These are phyloP conservation scores for Rosa multiflora DNA, from an alignment of 306 rosid genomes.

Conservation along the genomic window DNA sequence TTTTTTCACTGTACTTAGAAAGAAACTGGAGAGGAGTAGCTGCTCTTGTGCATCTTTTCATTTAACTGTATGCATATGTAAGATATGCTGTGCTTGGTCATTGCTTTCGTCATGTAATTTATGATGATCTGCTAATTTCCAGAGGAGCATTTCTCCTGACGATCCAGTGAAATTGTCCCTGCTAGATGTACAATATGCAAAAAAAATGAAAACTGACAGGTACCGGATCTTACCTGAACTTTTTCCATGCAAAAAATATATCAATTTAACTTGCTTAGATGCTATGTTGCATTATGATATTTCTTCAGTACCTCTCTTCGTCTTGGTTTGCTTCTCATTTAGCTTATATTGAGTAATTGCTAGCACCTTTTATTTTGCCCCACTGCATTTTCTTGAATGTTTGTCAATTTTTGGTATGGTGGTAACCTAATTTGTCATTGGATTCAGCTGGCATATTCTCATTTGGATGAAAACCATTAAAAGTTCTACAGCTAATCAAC, in stretches of 20 bases:
- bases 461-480: background rate
- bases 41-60: too few species aligned
- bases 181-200: background rate
- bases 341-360: too few species aligned
- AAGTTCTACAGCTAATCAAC: background rate
- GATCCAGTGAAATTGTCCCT: background rate
- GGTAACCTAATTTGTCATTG: background rate
- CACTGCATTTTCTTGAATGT: too few species aligned
- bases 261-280: background rate
- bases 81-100: background rate
- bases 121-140: background rate
- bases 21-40: background rate
- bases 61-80: background rate
- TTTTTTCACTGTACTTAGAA: background rate
- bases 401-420: background rate
- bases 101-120: background rate
- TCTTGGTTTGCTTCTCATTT: too few species aligned
- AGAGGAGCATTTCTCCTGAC: background rate
- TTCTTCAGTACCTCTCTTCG: too few species aligned
- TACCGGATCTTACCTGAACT: background rate
- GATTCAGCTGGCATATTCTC: conserved; percentile 13
- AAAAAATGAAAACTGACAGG: background rate
- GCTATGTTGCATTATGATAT: too few species aligned
- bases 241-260: background rate
- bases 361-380: too few species aligned